These are phyloP conservation scores for Lenzites betulinus DNA, from an alignment of 768 basidiomycete species.

Conservation along the genomic window DNA sequence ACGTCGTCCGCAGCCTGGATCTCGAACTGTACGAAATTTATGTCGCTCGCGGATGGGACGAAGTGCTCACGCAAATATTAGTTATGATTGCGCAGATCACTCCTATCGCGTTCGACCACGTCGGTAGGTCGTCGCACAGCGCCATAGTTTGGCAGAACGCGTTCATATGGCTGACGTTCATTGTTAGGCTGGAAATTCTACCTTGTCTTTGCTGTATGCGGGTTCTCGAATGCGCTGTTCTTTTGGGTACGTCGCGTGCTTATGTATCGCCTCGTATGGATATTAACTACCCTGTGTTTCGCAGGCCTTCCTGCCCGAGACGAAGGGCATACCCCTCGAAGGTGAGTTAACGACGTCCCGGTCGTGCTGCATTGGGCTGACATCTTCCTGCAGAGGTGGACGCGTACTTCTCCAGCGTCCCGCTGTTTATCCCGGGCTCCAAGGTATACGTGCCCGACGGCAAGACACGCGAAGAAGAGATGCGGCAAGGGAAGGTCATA, in stretches of 20 bases:
- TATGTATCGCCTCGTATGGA: not conserved
- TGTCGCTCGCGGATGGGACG: not conserved
- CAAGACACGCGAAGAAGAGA: conserved; percentile 26
- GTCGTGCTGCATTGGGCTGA: not conserved
- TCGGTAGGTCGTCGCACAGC: conserved; percentile 16
- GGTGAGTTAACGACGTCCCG: not conserved
- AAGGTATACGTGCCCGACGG: conserved; percentile 16
- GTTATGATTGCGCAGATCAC: conserved; percentile 32
- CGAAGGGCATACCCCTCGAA: conserved; percentile 28
- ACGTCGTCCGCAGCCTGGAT: conserved; percentile 31
- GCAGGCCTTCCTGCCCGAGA: conserved; percentile 29
- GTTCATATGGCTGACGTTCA: not conserved
- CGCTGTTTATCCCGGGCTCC: conserved; percentile 27
- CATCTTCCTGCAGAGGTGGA: conserved; percentile 23
- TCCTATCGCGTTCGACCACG: conserved; percentile 25
- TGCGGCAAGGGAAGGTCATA: conserved; percentile 21
- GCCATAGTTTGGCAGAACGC: too few species aligned
- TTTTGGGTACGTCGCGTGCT: conserved; percentile 20
- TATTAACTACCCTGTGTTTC: not conserved
- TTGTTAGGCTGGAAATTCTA: conserved; percentile 25
- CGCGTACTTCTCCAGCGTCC: conserved; percentile 27
- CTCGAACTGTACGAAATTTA: conserved; percentile 26
- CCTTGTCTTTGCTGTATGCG: conserved; percentile 30
- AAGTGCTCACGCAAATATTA: not conserved
- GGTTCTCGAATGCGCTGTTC: conserved; percentile 28